phyloP scores from a whole-genome alignment of 2,329 filamentous ascomycete species.

The Pseudogymnoascus sp. region DNA sequence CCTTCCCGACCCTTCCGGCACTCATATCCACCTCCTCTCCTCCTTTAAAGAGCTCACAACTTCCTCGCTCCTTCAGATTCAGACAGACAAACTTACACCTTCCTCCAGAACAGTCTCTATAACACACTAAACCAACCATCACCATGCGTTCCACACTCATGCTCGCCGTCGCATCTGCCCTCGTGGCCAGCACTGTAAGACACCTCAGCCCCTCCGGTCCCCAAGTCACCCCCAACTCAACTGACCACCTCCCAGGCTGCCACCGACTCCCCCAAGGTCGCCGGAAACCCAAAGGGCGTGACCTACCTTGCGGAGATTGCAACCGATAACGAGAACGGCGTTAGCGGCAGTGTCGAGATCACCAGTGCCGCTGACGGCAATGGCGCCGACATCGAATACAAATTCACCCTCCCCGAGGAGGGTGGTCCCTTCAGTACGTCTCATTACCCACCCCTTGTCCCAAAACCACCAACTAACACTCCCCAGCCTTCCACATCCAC shows the following conservation, averaged over 20 bases:
- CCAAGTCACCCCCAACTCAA: background rate
- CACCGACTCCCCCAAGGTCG: background rate
- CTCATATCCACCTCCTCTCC: background rate
- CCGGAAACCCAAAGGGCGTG: background rate
- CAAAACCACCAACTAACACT: background rate
- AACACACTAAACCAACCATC: background rate
- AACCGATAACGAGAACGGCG: slow-evolving; percentile 20
- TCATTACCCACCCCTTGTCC: background rate
- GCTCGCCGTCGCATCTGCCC: background rate
- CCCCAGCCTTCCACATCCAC: slow-evolving; percentile 68
- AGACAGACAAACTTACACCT: background rate
- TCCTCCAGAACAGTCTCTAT: background rate
- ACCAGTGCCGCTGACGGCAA: slow-evolving; percentile 38
- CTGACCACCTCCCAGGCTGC: background rate
- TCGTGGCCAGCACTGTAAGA: background rate
- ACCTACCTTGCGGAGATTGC: background rate
- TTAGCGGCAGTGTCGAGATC: slow-evolving; percentile 45
- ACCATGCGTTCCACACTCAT: slow-evolving; percentile 5
- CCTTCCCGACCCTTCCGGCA: background rate
- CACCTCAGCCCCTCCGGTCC: background rate
- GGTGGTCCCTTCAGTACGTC: slow-evolving; percentile 42
- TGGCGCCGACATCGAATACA: slow-evolving; percentile 47
- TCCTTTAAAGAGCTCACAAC: background rate
- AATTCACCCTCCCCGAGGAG: slow-evolving; percentile 44
- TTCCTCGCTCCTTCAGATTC: background rate